Evolutionary conservation across 805 yeast genomes (phyloP).

Genomic region (Kodamaea hsintzibuensis): DNA sequence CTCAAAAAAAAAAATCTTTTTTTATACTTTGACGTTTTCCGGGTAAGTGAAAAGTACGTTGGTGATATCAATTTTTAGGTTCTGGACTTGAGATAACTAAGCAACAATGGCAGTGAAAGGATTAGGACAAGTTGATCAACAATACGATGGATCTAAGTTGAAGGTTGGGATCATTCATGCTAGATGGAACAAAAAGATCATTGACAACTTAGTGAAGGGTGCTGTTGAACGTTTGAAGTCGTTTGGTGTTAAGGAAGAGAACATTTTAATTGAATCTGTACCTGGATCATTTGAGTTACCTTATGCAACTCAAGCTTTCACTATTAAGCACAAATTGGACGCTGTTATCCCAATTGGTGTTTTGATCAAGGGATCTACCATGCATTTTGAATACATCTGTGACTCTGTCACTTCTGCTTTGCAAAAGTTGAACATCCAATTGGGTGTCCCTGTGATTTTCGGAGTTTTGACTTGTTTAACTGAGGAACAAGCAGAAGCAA

Average conservation of each 20-base stretch:
- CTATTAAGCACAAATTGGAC: constrained; percentile 57
- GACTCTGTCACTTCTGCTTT: constrained; percentile 84
- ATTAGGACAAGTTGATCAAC: constrained; percentile 68
- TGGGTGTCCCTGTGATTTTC: constrained; percentile 80
- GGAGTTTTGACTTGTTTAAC: constrained; percentile 93
- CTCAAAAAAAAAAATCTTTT: too few species aligned
- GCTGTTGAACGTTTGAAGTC: constrained; percentile 59
- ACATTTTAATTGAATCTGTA: constrained; percentile 79
- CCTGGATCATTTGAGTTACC: constrained; percentile 98
- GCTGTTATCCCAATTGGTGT: constrained; percentile 94
- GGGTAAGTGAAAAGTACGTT: too few species aligned
- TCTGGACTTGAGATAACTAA: not conserved
- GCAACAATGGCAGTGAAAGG: constrained; percentile 74
- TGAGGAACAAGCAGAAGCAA: constrained; percentile 87
- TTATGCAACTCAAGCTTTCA: constrained; percentile 62
- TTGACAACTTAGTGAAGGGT: constrained; percentile 78
- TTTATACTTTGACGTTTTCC: too few species aligned
- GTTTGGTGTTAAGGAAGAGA: constrained; percentile 72
- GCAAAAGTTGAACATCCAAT: constrained; percentile 74
- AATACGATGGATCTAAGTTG: constrained; percentile 66
- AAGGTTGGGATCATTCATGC: constrained; percentile 90
- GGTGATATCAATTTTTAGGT: too few species aligned
- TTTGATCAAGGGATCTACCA: constrained; percentile 92
- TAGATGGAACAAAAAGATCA: constrained; percentile 85
- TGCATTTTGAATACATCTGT: constrained; percentile 98